phyloP scores from a whole-genome alignment of 2,329 filamentous ascomycete species.

The Pestalotiopsis fici region DNA sequence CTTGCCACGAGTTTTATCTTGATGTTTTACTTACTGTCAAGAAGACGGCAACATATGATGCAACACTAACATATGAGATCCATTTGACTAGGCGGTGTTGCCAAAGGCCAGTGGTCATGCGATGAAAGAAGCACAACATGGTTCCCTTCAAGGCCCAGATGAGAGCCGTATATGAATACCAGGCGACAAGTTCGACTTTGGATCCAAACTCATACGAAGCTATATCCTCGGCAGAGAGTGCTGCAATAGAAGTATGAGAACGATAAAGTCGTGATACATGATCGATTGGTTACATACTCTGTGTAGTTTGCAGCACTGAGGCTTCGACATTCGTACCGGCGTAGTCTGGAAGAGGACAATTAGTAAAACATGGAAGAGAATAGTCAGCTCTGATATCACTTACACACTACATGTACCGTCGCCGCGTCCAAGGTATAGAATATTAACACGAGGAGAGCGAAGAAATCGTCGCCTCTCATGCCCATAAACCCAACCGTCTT shows the following conservation, averaged over 20 bases:
- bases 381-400: neutral
- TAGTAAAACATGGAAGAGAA: neutral
- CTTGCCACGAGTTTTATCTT: neutral
- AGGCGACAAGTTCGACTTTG: conserved; percentile 3
- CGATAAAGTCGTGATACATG: neutral
- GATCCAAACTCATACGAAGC: conserved; percentile 3
- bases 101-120: conserved; percentile 31
- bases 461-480: neutral
- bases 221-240: neutral
- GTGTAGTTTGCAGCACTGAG: neutral
- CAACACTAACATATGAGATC: conserved; percentile 19
- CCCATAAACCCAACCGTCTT: neutral
- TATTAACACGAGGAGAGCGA: neutral
- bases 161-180: neutral
- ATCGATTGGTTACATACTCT: neutral
- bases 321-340: conserved; percentile 7
- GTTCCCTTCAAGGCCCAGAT: conserved; percentile 30
- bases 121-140: conserved; percentile 31
- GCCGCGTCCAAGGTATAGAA: conserved; percentile 1
- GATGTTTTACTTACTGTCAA: conserved; percentile 18
- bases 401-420: conserved; percentile 2
- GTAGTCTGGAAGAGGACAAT: neutral
- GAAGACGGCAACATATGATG: conserved; percentile 31
- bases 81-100: conserved; percentile 28
- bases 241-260: neutral